A percentile compares a stretch with the other conserved stretches of the same genome.
Conservation (phyloP, 169 alveolate genomes). For the Plasmodium reichenowi region DNA sequence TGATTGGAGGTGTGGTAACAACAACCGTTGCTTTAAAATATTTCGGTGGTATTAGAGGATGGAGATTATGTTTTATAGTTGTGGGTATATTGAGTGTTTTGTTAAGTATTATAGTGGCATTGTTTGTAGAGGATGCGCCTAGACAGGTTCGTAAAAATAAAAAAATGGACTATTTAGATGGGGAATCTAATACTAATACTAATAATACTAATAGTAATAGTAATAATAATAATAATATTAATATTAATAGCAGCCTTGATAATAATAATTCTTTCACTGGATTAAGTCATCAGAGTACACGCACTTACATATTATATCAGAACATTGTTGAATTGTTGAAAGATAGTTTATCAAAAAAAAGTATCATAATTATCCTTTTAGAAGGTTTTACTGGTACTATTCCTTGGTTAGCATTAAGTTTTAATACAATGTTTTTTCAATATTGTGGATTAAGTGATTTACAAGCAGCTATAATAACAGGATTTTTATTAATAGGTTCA, state of each 20-base stretch:
- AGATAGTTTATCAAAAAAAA: constrained; percentile 72
- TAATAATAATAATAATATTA: too few species aligned
- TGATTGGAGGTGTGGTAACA: constrained; percentile 90
- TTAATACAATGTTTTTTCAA: constrained; percentile 91
- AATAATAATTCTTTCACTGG: too few species aligned
- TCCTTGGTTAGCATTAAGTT: constrained; percentile 92
- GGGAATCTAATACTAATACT: background rate
- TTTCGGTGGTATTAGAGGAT: constrained; percentile 85
- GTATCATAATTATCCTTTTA: constrained; percentile 69
- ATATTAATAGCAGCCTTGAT: too few species aligned
- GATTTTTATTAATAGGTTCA: constrained; percentile 89
- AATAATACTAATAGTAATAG: background rate
- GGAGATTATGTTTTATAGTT: constrained; percentile 88
- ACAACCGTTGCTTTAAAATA: constrained; percentile 87
- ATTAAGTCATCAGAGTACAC: constrained; percentile 2
- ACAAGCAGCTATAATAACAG: constrained; percentile 89
- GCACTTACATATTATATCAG: constrained; percentile 66
- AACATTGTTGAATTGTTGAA: constrained; percentile 30
- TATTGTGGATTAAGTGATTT: constrained; percentile 90
- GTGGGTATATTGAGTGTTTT: constrained; percentile 86
- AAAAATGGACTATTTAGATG: constrained; percentile 34
- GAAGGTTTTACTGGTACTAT: constrained; percentile 91
- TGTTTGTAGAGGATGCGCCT: constrained; percentile 87
- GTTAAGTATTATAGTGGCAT: constrained; percentile 83
- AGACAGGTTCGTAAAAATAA: constrained; percentile 72